Base-by-base conservation (phyloP, 139 green algal species). In the Coelastrella sp. region DNA sequence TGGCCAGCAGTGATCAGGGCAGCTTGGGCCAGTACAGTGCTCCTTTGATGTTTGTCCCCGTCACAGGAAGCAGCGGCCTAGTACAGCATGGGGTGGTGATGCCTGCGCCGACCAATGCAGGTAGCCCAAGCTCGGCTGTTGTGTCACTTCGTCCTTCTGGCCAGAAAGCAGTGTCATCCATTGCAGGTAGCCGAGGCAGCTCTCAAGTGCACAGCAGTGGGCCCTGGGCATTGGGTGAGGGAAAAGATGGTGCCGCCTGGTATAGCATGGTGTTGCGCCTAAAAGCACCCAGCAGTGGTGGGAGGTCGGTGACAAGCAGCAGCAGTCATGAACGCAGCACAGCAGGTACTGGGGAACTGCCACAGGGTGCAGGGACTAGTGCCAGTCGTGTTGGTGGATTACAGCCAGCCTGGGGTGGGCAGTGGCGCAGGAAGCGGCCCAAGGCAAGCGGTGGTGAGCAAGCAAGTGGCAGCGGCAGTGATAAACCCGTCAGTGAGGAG, bases 131-230 rank as follows among this genome's bases (percentile, higher is more conserved):
- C 68, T 64, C 5, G 37, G 68, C 35, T 53, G 67, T n/a, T 32
- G 67, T 17, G 35, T 27, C 38, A 34, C 23, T 37, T 5, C 53
- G 19, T 9, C 6, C 5, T 9, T 5, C 19, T 64, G 53, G 7
- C 17, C 6, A 9, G 53, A 21, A 19, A 64, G 53, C 27, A 32
- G 5, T 64, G 7, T 32, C 3, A 3, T 77, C 40, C 4, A 37
- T 25, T 0, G 57, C 68, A 34, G 67, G 5, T 53, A 13, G 11
- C 21, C 25, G 45, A 21, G 41, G 23, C 43, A 25, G 30, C 40
- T 60, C 69, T 38, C 40, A 78, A 25, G 40, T 59, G 23, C 27
- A 60, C 69, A 69, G 62, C 40, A 78, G 69, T 35, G 43, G 38
- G 4, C 38, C 38, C 23, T 5, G 17, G 27, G 69, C 69, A n/a